Conservation (phyloP, 257 asterid genomes). For the Solanum paucissectum region DNA sequence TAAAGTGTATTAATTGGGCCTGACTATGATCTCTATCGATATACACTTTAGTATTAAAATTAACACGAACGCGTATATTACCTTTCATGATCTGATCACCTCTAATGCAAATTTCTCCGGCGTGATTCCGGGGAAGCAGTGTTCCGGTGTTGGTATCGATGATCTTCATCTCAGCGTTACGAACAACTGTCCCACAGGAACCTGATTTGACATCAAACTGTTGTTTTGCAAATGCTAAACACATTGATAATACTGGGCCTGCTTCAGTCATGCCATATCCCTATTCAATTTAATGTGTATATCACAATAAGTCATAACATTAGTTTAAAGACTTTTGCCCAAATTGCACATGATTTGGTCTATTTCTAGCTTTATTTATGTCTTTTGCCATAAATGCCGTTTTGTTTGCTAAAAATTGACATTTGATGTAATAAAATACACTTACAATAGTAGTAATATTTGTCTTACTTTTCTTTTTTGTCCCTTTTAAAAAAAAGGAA, state of each 20-base stretch:
- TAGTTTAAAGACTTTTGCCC: neutral
- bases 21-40: neutral
- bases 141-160: slow-evolving; percentile 11
- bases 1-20: neutral
- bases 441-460: neutral
- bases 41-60: neutral
- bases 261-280: slow-evolving; percentile 42
- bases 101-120: slow-evolving; percentile 30
- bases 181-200: slow-evolving; percentile 24
- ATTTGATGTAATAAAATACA: neutral
- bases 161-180: slow-evolving; percentile 31
- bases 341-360: neutral
- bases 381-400: neutral
- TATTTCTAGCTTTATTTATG: neutral
- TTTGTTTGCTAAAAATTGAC: neutral
- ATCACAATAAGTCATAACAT: neutral
- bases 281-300: neutral
- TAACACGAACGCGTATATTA: neutral
- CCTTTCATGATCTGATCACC: slow-evolving; percentile 37
- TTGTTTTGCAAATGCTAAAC: slow-evolving; percentile 27
- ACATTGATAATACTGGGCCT: slow-evolving; percentile 28
- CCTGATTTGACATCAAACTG: slow-evolving; percentile 24
- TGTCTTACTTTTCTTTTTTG: neutral
- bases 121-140: slow-evolving; percentile 15
- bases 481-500: neutral